Conservation (phyloP, 2,329 filamentous ascomycete species). For the Colletotrichum sojae region DNA sequence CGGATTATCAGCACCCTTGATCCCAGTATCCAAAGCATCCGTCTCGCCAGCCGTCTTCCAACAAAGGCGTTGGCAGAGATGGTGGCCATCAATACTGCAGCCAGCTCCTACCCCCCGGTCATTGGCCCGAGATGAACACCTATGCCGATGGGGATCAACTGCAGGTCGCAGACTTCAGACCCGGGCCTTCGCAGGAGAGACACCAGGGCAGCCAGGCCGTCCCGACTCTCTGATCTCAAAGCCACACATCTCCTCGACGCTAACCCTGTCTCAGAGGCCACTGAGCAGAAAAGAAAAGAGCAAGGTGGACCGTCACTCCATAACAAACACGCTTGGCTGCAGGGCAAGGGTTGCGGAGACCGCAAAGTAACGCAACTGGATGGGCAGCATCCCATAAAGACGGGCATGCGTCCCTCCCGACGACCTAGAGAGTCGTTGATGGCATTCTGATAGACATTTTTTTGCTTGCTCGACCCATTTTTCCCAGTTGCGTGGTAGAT, state of each 20-base stretch:
- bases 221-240: constrained; percentile 29
- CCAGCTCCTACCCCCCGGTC: constrained; percentile 3
- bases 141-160: constrained; percentile 24
- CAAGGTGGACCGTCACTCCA: constrained; percentile 37
- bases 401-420: constrained; percentile 19
- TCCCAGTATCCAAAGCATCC: constrained; percentile 11
- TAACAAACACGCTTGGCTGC: constrained; percentile 41
- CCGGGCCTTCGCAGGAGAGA: constrained; percentile 31
- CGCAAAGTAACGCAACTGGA: constrained; percentile 25
- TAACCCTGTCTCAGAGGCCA: constrained; percentile 41
- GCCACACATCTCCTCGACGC: constrained; percentile 31
- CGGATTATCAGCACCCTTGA: constrained; percentile 25
- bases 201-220: constrained; percentile 34
- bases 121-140: constrained; percentile 28
- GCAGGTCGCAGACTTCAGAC: constrained; percentile 29
- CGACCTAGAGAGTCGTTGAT: constrained; percentile 13
- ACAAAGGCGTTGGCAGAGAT: constrained; percentile 4
- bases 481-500: constrained; percentile 24
- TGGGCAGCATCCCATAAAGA: constrained; percentile 35
- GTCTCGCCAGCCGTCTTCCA: constrained; percentile 17
- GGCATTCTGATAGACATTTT: constrained; percentile 28
- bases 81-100: constrained; percentile 9
- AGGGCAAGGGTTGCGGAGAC: constrained; percentile 32
- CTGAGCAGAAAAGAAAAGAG: constrained; percentile 39
- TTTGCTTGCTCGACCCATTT: constrained; percentile 12